Evolutionary conservation across 2,329 filamentous ascomycete genomes (phyloP).

Genomic region (Cladophialophora chaetospira): DNA sequence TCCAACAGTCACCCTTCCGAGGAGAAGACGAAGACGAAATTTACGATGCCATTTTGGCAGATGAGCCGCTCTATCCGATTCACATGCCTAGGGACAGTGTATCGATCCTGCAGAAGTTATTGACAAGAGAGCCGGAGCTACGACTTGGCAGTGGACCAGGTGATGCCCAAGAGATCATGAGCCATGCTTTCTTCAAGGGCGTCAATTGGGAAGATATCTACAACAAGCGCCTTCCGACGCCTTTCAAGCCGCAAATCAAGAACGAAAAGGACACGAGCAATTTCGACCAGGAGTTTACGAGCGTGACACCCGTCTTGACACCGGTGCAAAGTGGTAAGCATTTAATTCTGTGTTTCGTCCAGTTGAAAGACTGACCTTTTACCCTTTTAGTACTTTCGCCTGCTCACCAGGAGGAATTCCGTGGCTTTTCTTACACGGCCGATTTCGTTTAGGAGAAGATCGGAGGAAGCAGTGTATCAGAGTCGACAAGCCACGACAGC

Average conservation of each 20-base stretch:
- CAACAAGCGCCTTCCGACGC: slow-evolving; percentile 85
- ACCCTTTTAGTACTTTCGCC: slow-evolving; percentile 80
- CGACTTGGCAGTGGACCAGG: slow-evolving; percentile 92
- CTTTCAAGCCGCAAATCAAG: slow-evolving; percentile 87
- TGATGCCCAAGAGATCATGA: slow-evolving; percentile 98
- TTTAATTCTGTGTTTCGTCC: no score
- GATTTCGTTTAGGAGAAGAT: slow-evolving; percentile 50
- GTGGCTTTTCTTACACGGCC: slow-evolving; percentile 95
- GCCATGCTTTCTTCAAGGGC: slow-evolving; percentile 95
- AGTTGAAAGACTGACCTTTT: no score
- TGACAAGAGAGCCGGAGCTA: slow-evolving; percentile 91
- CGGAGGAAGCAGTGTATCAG: slow-evolving; percentile 10
- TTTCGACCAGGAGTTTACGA: slow-evolving; percentile 98
- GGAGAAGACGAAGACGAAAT: slow-evolving; percentile 99
- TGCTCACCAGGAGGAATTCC: slow-evolving; percentile 99
- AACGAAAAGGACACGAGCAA: slow-evolving; percentile 98
- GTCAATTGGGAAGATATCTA: slow-evolving; percentile 99
- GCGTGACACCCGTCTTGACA: slow-evolving; percentile 93
- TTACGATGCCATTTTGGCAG: slow-evolving; percentile 95
- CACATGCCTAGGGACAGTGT: slow-evolving; percentile 98
- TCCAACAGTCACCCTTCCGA: slow-evolving; percentile 97
- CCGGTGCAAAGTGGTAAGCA: slow-evolving; percentile 91
- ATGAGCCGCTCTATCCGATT: slow-evolving; percentile 96
- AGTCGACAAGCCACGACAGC: neutral
- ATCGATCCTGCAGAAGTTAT: slow-evolving; percentile 93